These are phyloP conservation scores for Leucogyrophana mollusca DNA, from an alignment of 768 basidiomycete genomes.

Conservation along the genomic window DNA sequence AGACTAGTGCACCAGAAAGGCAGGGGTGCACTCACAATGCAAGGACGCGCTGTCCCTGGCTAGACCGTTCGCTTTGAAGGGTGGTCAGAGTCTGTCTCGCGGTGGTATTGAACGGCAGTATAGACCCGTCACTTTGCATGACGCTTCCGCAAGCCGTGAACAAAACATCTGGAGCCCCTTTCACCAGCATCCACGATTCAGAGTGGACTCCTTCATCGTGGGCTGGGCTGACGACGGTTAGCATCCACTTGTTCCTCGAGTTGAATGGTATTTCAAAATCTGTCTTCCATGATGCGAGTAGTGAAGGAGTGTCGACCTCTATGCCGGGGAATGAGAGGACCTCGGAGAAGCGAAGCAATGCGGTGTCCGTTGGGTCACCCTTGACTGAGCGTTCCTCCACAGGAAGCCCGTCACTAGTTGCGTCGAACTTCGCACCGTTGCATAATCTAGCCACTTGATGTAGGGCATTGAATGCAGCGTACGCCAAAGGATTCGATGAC, in stretches of 20 bases:
- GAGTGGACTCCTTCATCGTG: conserved; percentile 15
- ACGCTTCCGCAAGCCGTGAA: conserved; percentile 38
- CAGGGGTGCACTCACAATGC: conserved; percentile 30
- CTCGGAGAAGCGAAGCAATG: conserved; percentile 50
- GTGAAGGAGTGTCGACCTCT: conserved; percentile 19
- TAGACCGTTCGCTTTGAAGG: conserved; percentile 42
- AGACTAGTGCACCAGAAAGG: background rate
- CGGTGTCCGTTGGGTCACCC: conserved; percentile 54
- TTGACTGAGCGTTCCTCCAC: conserved; percentile 35
- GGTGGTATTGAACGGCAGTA: conserved; percentile 26
- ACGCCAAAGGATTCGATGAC: conserved; percentile 8
- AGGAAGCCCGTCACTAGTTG: conserved; percentile 19
- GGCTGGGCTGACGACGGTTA: conserved; percentile 36
- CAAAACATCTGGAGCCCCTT: conserved; percentile 61
- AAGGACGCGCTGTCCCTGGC: conserved; percentile 53
- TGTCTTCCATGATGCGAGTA: conserved; percentile 20
- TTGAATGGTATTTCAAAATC: conserved; percentile 42
- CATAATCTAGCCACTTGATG: conserved; percentile 51
- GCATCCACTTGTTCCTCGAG: conserved; percentile 60
- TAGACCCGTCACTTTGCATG: conserved; percentile 30
- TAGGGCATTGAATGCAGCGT: conserved; percentile 25
- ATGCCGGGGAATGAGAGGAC: conserved; percentile 21
- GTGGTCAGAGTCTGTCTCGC: conserved; percentile 18
- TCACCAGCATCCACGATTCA: conserved; percentile 40
- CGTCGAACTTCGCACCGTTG: conserved; percentile 54